Base-by-base conservation (phyloP, 192 early-diverging fungal genomes). In the Backusella tuberculispora region DNA sequence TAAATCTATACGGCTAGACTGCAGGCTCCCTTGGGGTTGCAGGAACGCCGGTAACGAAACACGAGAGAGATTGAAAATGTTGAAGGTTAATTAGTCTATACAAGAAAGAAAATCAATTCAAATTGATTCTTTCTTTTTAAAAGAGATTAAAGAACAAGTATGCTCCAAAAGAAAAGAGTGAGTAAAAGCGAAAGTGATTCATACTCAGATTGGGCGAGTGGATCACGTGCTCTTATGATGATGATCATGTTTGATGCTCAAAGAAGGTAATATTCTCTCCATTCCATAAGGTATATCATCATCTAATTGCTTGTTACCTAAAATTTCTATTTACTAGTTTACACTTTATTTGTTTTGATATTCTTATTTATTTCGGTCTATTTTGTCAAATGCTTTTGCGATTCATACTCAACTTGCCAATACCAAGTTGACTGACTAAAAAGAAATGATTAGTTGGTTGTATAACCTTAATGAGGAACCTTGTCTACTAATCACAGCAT, bases 1-100 rank as follows among this genome's bases (percentile, higher is more conserved):
- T 63, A 66, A 72, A 79, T 80, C 78, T 63, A 80, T 71, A 37
- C 76, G 71, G 40, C 70, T 66, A 47, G 68, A 43, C 68, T 69
- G 68, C 68, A 69, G 26, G 42, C 24, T 69, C 44, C 43, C 68
- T 47, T 69, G 68, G 14, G 68, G 43, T 17, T 69, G 68, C 21
- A 69, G 44, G 44, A 69, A 45, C 42, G 68, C 26, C n/a, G 68
- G 68, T 69, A 69, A 69, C 44, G 68, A 69, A 47, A 46, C 24
- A 69, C 68, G 68, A 29, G 68, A 10, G 45, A 69, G 43, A 47
- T 69, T 69, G 43, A 69, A 69, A 69, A 69, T 69, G 38, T 19
- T 69, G 68, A 69, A 45, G 24, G 53, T 60, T 8, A 13, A 60
- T 60, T 10, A 60, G 19, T 60, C 53, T 60, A 60, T 10, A 26